A percentile compares a stretch with the other conserved stretches of the same genome.
phyloP scores from a whole-genome alignment of 176 grass and related monocot species.

The Aegilops umbellulata region DNA sequence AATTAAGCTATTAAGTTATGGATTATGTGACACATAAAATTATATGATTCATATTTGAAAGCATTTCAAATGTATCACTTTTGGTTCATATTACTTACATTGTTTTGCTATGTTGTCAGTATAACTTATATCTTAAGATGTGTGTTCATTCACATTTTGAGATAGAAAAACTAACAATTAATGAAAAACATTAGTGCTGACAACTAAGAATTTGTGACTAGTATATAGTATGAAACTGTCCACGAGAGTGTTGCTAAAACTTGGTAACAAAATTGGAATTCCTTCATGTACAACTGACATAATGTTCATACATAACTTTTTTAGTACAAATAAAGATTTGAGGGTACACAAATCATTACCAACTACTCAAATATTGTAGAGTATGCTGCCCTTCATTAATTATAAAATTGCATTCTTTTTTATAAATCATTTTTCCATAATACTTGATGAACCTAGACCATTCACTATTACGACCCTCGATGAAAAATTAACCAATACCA shows the following conservation, averaged over 20 bases:
- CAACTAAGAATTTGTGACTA: too few species aligned
- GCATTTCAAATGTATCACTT: background rate
- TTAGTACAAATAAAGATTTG: background rate
- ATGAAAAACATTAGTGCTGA: background rate
- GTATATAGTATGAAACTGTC: background rate
- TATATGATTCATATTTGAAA: background rate
- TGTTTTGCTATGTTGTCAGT: background rate
- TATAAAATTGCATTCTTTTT: background rate
- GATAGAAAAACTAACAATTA: background rate
- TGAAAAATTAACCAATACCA: background rate
- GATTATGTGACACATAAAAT: background rate
- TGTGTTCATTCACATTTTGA: background rate
- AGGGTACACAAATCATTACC: background rate
- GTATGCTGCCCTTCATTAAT: background rate
- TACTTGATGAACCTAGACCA: too few species aligned
- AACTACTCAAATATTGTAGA: background rate
- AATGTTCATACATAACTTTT: background rate
- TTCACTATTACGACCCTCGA: background rate
- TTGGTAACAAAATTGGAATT: background rate
- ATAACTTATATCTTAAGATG: background rate
- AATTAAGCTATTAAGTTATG: background rate
- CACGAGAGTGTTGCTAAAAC: background rate
- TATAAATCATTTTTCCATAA: too few species aligned
- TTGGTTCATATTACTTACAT: background rate
- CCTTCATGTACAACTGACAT: background rate